Conservation (phyloP, 169 alveolate genomes). For the Cryptosporidium xiaoi region DNA sequence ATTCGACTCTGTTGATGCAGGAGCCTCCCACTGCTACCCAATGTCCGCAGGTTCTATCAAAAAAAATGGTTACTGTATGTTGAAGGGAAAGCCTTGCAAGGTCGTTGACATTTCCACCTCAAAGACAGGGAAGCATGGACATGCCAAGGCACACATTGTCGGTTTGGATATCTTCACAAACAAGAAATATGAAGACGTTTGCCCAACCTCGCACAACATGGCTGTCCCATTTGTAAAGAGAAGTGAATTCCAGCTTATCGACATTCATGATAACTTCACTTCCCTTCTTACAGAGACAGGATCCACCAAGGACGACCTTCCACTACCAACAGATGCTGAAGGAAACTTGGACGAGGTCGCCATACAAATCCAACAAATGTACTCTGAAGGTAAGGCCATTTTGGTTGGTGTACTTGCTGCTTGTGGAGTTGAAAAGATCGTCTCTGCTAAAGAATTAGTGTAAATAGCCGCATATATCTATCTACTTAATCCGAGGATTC, state of each 20-base stretch:
- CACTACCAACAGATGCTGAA: constrained; percentile 94
- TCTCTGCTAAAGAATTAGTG: constrained; percentile 84
- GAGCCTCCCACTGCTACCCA: constrained; percentile 96
- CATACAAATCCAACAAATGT: constrained; percentile 85
- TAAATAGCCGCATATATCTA: constrained; percentile 23
- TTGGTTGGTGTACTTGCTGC: constrained; percentile 91
- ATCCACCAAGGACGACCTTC: constrained; percentile 94
- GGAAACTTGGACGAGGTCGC: constrained; percentile 92
- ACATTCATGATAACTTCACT: constrained; percentile 92
- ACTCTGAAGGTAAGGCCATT: constrained; percentile 88
- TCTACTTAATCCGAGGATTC: neutral
- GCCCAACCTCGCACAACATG: constrained; percentile 98
- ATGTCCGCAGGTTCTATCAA: constrained; percentile 96
- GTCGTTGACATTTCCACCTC: constrained; percentile 95
- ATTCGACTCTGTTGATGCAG: constrained; percentile 90
- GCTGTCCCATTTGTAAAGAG: constrained; percentile 96
- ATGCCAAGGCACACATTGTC: constrained; percentile 98
- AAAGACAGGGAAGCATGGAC: constrained; percentile 99
- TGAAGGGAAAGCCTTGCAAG: constrained; percentile 98
- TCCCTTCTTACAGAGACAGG: constrained; percentile 94
- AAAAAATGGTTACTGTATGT: constrained; percentile 96
- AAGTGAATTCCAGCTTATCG: constrained; percentile 91
- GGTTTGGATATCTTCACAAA: constrained; percentile 98
- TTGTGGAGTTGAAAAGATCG: constrained; percentile 90
- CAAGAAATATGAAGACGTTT: constrained; percentile 95